Base-by-base conservation (phyloP, 495 filamentous ascomycete genomes). In the Talaromyces proteolyticus region DNA sequence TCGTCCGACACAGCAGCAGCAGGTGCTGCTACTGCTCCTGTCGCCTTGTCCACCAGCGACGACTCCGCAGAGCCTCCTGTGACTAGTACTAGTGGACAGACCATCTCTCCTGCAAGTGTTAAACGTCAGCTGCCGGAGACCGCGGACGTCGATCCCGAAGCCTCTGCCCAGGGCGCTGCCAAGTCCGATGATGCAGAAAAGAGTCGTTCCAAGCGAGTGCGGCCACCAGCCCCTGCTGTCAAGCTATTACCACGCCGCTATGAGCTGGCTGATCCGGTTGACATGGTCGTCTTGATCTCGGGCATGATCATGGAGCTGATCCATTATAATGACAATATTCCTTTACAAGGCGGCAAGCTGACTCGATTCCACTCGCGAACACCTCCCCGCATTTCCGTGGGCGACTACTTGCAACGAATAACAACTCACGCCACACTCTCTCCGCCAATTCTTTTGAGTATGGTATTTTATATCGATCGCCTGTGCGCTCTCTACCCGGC, bases 401-500 rank as follows among this genome's bases (percentile, higher is more conserved):
- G 79, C 29, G 93, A 97, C 61, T 98, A 98, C 64, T 76, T 98
- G 6, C 85, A 91, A 58, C 86, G 93, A 49, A 76, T 98, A 16
- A 91, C 93, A 10, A 91, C 90, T 42, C 93, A 98, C 64, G 93
- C 93, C 22, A 95, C 91, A 1, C 78, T 98, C 1, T 87, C 88
- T 6, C 91, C 93, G 5, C 91, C 93, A 5, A 88, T 98, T 47
- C 79, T 98, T n/a, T 78, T 98, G n/a, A 91, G 89, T 53, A 98
- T 98, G 91, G 93, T 98, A 47, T 97, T 92, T 62, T 98, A 98
- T 61, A 96, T 98, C 52, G 94, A 98, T 65, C 84, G 88, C n/a
- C 75, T 98, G 16, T 97, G 91, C 66, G 82, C 88, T 3, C 69
- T 93, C 22, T 97, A 95, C 61, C 85, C 90, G 6, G 86, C 89